Percentiles rank a stretch among this genome's conserved stretches.
Conservation (phyloP, 306 rosid species). For the Gynostemma pentaphyllum region DNA sequence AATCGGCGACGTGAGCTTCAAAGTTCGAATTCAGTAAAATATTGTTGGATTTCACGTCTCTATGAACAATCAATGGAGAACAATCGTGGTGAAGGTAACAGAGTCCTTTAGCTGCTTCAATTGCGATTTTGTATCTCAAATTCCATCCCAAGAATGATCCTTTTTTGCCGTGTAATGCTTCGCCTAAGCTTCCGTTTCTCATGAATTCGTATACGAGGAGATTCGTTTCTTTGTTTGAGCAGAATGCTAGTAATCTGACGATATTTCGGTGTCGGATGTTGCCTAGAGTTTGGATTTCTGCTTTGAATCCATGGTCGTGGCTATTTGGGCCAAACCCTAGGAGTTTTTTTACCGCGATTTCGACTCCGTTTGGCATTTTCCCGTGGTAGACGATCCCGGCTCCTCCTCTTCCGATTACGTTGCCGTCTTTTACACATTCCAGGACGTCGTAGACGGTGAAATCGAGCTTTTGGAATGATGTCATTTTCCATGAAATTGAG, state of each 20-base stretch:
- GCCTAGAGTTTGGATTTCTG: slow-evolving; percentile 79
- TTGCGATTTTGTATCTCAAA: slow-evolving; percentile 62
- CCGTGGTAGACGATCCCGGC: slow-evolving; percentile 94
- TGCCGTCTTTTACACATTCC: slow-evolving; percentile 79
- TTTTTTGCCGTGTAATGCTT: slow-evolving; percentile 54
- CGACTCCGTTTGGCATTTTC: slow-evolving; percentile 71
- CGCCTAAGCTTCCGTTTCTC: slow-evolving; percentile 87
- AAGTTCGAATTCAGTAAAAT: slow-evolving; percentile 62
- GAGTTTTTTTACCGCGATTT: slow-evolving; percentile 70
- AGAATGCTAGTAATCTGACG: slow-evolving; percentile 64
- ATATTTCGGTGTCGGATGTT: slow-evolving; percentile 83
- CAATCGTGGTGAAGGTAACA: slow-evolving; percentile 92
- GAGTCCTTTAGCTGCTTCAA: slow-evolving; percentile 71
- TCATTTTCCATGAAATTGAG: slow-evolving; percentile 59
- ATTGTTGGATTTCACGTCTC: slow-evolving; percentile 85
- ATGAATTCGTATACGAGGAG: slow-evolving; percentile 77
- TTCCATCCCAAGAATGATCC: slow-evolving; percentile 56
- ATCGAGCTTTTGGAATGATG: slow-evolving; percentile 55
- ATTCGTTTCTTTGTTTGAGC: slow-evolving; percentile 64
- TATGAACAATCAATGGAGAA: slow-evolving; percentile 63
- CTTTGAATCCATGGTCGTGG: slow-evolving; percentile 70
- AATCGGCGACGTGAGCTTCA: slow-evolving; percentile 86
- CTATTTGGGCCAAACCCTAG: slow-evolving; percentile 53
- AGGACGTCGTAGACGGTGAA: slow-evolving; percentile 58
- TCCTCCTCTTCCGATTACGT: slow-evolving; percentile 81